Conservation (phyloP, 805 yeast genomes). For the Kodamaea fukazawae region DNA sequence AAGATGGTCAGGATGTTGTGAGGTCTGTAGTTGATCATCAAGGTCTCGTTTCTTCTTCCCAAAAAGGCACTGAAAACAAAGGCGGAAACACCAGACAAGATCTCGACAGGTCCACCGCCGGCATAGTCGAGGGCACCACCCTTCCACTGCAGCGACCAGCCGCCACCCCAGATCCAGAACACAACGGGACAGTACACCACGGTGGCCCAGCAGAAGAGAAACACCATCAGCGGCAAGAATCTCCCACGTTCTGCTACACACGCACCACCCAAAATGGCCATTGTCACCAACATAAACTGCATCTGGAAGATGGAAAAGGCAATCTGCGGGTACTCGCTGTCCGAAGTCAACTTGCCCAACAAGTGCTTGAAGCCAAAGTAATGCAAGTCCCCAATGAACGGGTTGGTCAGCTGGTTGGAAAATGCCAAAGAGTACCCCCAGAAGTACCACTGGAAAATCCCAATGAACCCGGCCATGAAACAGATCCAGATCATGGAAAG, state of each 20-base stretch:
- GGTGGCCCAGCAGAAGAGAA: slow-evolving; percentile 85
- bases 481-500: slow-evolving; percentile 79
- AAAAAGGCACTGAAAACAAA: slow-evolving; percentile 78
- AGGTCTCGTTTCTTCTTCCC: slow-evolving; percentile 73
- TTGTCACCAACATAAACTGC: slow-evolving; percentile 88
- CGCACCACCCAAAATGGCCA: slow-evolving; percentile 89
- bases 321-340: slow-evolving; percentile 68
- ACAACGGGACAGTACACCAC: slow-evolving; percentile 92
- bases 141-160: slow-evolving; percentile 76
- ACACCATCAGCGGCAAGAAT: slow-evolving; percentile 77
- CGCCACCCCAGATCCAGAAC: slow-evolving; percentile 94
- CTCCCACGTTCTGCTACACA: slow-evolving; percentile 87
- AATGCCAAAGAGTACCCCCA: slow-evolving; percentile 98
- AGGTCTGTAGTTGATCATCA: slow-evolving; percentile 86
- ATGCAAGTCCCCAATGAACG: slow-evolving; percentile 83
- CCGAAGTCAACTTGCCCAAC: slow-evolving; percentile 43
- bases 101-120: slow-evolving; percentile 97
- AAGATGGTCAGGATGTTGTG: slow-evolving; percentile 92
- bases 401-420: slow-evolving; percentile 71
- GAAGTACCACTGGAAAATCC: slow-evolving; percentile 89
- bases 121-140: slow-evolving; percentile 97
- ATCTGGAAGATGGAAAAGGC: slow-evolving; percentile 85
- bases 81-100: slow-evolving; percentile 87
- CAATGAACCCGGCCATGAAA: slow-evolving; percentile 70
- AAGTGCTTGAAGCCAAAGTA: slow-evolving; percentile 79